These are phyloP conservation scores for Elaphomyces granulatus DNA, from an alignment of 495 filamentous ascomycete genomes.

Conservation along the genomic window DNA sequence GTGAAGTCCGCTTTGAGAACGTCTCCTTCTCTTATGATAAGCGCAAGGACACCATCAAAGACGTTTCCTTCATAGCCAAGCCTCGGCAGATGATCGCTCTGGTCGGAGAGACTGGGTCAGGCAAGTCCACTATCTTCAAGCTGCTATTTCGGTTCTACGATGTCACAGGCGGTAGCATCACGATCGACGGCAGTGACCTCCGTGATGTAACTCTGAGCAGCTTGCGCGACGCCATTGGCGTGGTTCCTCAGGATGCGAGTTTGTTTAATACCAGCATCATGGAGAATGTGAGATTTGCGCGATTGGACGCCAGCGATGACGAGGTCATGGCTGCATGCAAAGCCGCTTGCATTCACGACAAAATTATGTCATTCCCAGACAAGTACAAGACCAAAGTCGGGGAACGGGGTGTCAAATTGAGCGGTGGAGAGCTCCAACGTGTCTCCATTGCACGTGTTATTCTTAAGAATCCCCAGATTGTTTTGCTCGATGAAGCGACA, in stretches of 20 bases:
- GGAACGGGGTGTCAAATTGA: conserved; percentile 83
- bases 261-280: conserved; percentile 74
- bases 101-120: conserved; percentile 74
- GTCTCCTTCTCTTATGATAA: too few relatives aligned
- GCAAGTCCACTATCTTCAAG: conserved; percentile 87
- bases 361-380: conserved; percentile 70
- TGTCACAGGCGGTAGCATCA: conserved; percentile 63
- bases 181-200: conserved; percentile 75
- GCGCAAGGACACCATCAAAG: too few relatives aligned
- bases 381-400: conserved; percentile 91
- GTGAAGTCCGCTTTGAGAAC: too few relatives aligned
- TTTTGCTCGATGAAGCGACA: conserved; percentile 90
- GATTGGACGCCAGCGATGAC: conserved; percentile 74
- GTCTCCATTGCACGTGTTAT: conserved; percentile 82
- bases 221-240: conserved; percentile 79
- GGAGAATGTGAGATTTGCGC: conserved; percentile 71
- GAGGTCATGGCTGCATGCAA: conserved; percentile 24
- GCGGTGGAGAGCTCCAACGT: conserved; percentile 92
- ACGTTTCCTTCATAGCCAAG: too few relatives aligned
- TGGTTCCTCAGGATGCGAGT: conserved; percentile 67
- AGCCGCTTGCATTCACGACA: conserved; percentile 89
- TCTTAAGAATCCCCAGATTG: conserved; percentile 87
- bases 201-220: conserved; percentile 72
- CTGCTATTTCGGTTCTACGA: conserved; percentile 89
- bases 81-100: conserved; percentile 78